A percentile compares a stretch with the other conserved stretches of the same genome.
Evolutionary conservation across 2,329 filamentous ascomycete genomes (phyloP).

Genomic region (Penicillium sp.): DNA sequence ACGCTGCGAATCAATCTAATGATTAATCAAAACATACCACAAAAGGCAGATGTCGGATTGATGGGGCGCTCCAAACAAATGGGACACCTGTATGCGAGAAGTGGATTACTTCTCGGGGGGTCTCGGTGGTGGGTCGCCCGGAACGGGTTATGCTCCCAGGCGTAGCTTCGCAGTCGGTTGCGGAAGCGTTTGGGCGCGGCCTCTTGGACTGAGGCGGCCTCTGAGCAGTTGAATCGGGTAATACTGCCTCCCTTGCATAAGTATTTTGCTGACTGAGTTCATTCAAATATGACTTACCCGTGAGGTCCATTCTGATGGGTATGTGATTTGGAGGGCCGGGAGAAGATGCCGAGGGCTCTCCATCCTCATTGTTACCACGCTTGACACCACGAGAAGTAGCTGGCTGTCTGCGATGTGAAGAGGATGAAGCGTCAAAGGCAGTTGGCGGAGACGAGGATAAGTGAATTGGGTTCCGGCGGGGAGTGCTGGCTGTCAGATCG

Average conservation of each 20-base stretch:
- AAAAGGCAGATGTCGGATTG: constrained; percentile 59
- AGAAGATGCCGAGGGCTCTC: constrained; percentile 1
- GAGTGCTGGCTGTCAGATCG: constrained; percentile 3
- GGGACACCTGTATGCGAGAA: constrained; percentile 57
- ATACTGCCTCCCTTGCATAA: background rate
- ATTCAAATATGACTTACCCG: constrained; percentile 42
- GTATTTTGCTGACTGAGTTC: constrained; percentile 48
- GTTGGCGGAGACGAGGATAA: constrained; percentile 3
- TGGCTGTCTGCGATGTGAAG: background rate
- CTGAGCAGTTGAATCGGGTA: background rate
- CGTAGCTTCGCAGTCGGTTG: background rate
- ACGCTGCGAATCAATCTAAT: background rate
- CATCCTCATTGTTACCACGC: constrained; percentile 10
- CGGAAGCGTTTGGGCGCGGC: background rate
- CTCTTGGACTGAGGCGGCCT: background rate
- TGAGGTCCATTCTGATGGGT: constrained; percentile 53
- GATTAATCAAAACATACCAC: constrained; percentile 51
- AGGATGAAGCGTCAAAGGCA: background rate
- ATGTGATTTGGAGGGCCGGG: constrained; percentile 13
- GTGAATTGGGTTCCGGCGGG: background rate
- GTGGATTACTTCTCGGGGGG: background rate
- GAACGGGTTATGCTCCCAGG: background rate
- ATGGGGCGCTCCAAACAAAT: constrained; percentile 64
- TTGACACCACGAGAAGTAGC: constrained; percentile 10
- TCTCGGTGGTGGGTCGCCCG: background rate